Conservation (phyloP, 2,329 filamentous ascomycete genomes). For the Didymella pomorum region DNA sequence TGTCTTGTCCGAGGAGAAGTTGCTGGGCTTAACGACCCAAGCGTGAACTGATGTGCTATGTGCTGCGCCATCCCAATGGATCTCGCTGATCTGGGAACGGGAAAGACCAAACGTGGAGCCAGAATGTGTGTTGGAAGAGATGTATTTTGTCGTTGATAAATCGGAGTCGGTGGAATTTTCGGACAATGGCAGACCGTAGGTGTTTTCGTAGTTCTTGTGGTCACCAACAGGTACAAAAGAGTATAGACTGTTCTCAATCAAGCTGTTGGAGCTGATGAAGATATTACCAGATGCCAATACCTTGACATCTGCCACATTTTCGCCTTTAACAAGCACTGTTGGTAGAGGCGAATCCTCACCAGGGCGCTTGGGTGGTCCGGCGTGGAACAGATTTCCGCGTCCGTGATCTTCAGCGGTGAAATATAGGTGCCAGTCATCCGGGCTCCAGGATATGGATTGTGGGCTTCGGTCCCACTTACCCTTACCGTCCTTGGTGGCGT, state of each 20-base stretch:
- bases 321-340: slow-evolving; percentile 44
- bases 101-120: slow-evolving; percentile 73
- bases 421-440: slow-evolving; percentile 67
- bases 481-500: slow-evolving; percentile 67
- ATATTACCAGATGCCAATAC: slow-evolving; percentile 62
- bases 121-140: slow-evolving; percentile 72
- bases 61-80: slow-evolving; percentile 73
- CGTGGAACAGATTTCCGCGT: slow-evolving; percentile 65
- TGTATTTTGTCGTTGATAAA: slow-evolving; percentile 34
- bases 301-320: slow-evolving; percentile 55
- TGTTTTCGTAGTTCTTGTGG: slow-evolving; percentile 21
- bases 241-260: slow-evolving; percentile 77
- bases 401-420: slow-evolving; percentile 78
- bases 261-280: slow-evolving; percentile 72
- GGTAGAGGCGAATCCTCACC: slow-evolving; percentile 30
- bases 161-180: slow-evolving; percentile 39
- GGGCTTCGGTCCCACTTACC: slow-evolving; percentile 67
- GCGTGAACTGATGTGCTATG: slow-evolving; percentile 71
- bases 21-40: slow-evolving; percentile 68
- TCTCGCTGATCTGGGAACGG: slow-evolving; percentile 68
- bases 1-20: slow-evolving; percentile 73
- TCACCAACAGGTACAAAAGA: slow-evolving; percentile 59
- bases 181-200: slow-evolving; percentile 33
- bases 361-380: slow-evolving; percentile 24
- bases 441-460: slow-evolving; percentile 59